Evolutionary conservation across 2,329 filamentous ascomycete species (phyloP), one percentile per base, ranked within the genome.

Genomic region (Fusarium armeniacum): DNA sequence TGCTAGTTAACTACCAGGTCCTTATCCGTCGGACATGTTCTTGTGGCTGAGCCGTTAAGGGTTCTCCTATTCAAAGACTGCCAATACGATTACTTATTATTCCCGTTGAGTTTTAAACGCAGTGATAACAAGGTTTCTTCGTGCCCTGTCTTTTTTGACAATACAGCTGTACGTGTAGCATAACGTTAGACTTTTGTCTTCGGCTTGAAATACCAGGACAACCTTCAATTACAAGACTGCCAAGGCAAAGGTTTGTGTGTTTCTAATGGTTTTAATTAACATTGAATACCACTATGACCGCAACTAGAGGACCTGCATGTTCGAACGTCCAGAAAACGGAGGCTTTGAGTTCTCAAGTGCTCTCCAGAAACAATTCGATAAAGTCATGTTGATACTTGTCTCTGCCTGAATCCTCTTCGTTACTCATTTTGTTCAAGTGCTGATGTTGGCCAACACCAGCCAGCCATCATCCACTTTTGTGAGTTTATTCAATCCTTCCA

Each of bases 371-470:
- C 22, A 32, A 26, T 26, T 49, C 10, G 20, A 40, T 20, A 53
- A n/a, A 44, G 22, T 24, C 28, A 36, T 22, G 18, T 40, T n/a
- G 32, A 28, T 32, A 22, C 43, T 24, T 12, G n/a, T 11, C n/a
- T 64, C 62, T 64, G 30, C 63, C 49, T 53, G 18, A 41, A 50
- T 52, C 33, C 41, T 41, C 35, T 41, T 58, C 20, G 32, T 44
- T 47, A 43, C 45, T 47, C 33, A 59, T 33, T 26, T 49, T 40
- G 10, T 50, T 35, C 41, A 52, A 58, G 51, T 61, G 54, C 40
- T 71, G 50, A 65, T 68, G 63, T 47, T 45, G 53, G 36, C 35
- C 54, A 51, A 38, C 57, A 71, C 32, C n/a, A 71, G 49, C 69
- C 32, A 44, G 35, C 45, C 32, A 47, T 58, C 32, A 20, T 63